Percentiles rank a stretch among this genome's conserved stretches.
phyloP scores from a whole-genome alignment of 495 filamentous ascomycete species.

The Stereocaulon alpinum region DNA sequence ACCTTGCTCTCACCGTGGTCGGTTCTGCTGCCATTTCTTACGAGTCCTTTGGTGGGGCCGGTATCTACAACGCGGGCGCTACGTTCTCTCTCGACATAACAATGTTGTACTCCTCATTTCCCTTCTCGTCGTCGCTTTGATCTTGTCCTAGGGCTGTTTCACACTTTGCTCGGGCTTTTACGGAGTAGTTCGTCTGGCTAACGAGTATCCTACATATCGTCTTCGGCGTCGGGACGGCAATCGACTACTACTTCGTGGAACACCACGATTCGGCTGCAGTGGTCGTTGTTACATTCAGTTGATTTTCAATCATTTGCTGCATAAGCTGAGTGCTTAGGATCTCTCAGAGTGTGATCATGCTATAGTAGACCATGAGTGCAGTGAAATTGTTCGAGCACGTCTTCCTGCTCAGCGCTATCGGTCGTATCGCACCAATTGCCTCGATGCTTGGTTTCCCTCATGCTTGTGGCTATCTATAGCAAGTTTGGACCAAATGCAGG shows the following conservation, averaged over 20 bases:
- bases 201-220: slow-evolving; percentile 63
- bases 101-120: slow-evolving; percentile 78
- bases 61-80: slow-evolving; percentile 58
- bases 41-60: slow-evolving; percentile 57
- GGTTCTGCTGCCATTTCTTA: slow-evolving; percentile 73
- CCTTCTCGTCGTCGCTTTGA: slow-evolving; percentile 57
- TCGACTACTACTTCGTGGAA: slow-evolving; percentile 49
- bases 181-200: slow-evolving; percentile 84
- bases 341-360: slow-evolving; percentile 81
- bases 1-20: slow-evolving; percentile 62
- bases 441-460: slow-evolving; percentile 61
- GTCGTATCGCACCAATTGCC: slow-evolving; percentile 60
- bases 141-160: slow-evolving; percentile 68
- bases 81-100: slow-evolving; percentile 67
- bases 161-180: slow-evolving; percentile 64
- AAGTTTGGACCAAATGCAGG: slow-evolving; percentile 56
- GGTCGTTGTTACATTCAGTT: slow-evolving; percentile 70
- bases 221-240: slow-evolving; percentile 56
- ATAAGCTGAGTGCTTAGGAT: slow-evolving; percentile 79
- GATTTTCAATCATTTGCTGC: slow-evolving; percentile 72
- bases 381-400: slow-evolving; percentile 74
- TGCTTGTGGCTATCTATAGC: slow-evolving; percentile 59
- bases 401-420: slow-evolving; percentile 72
- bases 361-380: slow-evolving; percentile 79
- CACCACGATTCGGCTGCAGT: slow-evolving; percentile 74